phyloP scores from a whole-genome alignment of 2,329 filamentous ascomycete species.

The Claviceps cyperi region DNA sequence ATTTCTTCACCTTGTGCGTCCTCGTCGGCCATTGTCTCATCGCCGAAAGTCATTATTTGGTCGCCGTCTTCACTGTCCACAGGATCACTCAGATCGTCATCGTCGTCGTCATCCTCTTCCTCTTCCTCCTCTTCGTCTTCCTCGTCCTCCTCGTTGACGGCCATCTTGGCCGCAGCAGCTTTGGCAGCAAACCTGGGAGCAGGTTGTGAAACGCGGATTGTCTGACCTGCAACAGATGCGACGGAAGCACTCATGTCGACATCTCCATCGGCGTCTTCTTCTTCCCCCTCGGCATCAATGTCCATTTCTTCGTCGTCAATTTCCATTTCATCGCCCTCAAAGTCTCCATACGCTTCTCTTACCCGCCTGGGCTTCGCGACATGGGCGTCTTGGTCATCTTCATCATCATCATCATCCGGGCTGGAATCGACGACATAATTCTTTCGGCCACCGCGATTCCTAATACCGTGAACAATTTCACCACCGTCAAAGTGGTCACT shows the following conservation, averaged over 20 bases:
- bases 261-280: conserved; percentile 21
- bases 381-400: conserved; percentile 24
- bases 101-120: conserved; percentile 34
- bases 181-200: conserved; percentile 22
- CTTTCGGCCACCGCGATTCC: conserved; percentile 41
- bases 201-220: conserved; percentile 35
- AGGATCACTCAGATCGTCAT: conserved; percentile 41
- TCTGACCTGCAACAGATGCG: conserved; percentile 17
- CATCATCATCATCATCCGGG: conserved; percentile 29
- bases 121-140: conserved; percentile 35
- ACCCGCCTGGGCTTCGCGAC: conserved; percentile 21
- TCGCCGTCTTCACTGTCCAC: conserved; percentile 32
- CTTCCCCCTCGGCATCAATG: conserved; percentile 23
- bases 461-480: conserved; percentile 34
- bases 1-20: conserved; percentile 34
- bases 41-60: conserved; percentile 23
- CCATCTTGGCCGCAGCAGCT: conserved; percentile 18
- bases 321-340: conserved; percentile 23
- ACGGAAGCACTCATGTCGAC: conserved; percentile 29
- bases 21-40: conserved; percentile 32
- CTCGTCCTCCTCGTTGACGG: conserved; percentile 28
- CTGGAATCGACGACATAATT: conserved; percentile 45
- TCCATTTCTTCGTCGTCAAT: conserved; percentile 26
- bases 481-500: conserved; percentile 27
- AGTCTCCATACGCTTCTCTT: conserved; percentile 28